A percentile compares a stretch with the other conserved stretches of the same genome.
phyloP scores from a whole-genome alignment of 768 basidiomycete genomes.

The Collybia nuda region DNA sequence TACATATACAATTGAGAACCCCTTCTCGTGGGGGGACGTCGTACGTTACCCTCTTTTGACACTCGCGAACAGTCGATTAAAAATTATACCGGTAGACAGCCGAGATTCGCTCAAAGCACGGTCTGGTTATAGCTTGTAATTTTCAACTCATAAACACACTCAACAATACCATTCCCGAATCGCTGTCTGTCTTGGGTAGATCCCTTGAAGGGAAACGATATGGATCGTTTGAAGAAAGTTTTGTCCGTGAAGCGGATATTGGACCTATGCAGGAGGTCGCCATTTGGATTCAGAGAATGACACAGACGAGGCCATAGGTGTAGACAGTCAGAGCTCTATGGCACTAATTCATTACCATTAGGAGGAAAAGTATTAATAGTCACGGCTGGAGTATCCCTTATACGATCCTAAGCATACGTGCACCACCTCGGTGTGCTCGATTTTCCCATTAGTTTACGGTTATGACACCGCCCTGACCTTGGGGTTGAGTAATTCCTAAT shows the following conservation, averaged over 20 bases:
- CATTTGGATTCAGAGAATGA: conserved; percentile 16
- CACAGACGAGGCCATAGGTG: neutral
- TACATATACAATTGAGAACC: conserved; percentile 49
- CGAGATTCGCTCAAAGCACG: conserved; percentile 62
- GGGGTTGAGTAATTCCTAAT: too few species aligned
- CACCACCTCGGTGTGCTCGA: too few species aligned
- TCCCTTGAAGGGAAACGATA: conserved; percentile 30
- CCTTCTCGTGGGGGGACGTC: conserved; percentile 53
- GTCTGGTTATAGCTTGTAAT: conserved; percentile 53
- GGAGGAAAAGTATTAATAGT: neutral
- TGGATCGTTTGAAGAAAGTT: conserved; percentile 24
- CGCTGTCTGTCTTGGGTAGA: conserved; percentile 7
- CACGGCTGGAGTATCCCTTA: too few species aligned
- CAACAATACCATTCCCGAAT: neutral
- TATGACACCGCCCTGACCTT: too few species aligned
- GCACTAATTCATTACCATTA: too few species aligned
- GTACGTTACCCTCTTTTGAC: conserved; percentile 28
- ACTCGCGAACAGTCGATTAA: neutral
- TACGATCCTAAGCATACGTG: too few species aligned
- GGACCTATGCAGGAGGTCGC: conserved; percentile 14
- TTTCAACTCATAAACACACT: conserved; percentile 25
- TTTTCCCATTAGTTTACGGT: too few species aligned
- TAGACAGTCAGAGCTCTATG: too few species aligned
- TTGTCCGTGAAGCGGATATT: neutral
- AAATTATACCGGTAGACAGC: conserved; percentile 31